These are phyloP conservation scores for Cyclanthera cordifolia DNA, from an alignment of 306 rosid genomes.

Conservation along the genomic window DNA sequence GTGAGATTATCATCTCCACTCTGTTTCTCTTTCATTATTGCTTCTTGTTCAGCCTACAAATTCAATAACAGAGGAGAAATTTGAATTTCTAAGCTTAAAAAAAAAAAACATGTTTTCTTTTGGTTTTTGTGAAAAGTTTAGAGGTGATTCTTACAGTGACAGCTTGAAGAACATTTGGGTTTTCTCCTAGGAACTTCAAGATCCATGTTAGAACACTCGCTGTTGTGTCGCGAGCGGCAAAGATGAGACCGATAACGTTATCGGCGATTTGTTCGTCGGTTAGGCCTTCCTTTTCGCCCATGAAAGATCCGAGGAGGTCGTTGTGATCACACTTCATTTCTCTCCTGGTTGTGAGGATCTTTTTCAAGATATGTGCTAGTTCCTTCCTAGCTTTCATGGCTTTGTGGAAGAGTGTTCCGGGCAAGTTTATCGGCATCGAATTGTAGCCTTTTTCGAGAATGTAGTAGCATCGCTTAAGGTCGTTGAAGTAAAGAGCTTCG, in stretches of 20 bases:
- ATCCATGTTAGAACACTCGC: conserved; percentile 95
- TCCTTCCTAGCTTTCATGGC: conserved; percentile 88
- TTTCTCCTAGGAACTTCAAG: conserved; percentile 73
- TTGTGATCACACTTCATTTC: conserved; percentile 33
- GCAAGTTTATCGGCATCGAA: conserved; percentile 85
- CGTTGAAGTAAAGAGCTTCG: conserved; percentile 55
- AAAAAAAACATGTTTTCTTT: neutral
- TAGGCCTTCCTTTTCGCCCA: conserved; percentile 71
- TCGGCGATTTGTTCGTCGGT: conserved; percentile 84
- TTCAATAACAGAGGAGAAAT: neutral
- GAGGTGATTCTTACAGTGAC: conserved; percentile 54
- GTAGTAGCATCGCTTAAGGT: conserved; percentile 72
- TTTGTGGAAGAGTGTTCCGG: conserved; percentile 74
- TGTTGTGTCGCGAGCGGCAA: conserved; percentile 94
- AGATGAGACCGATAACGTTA: conserved; percentile 81
- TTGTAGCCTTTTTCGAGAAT: conserved; percentile 78
- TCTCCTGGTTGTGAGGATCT: conserved; percentile 58
- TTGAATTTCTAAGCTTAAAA: neutral
- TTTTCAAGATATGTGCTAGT: conserved; percentile 60
- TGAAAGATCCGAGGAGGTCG: conserved; percentile 75
- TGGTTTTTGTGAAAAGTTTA: neutral
- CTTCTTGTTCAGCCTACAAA: conserved; percentile 67
- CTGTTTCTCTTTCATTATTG: conserved; percentile 38
- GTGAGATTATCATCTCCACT: conserved; percentile 36
- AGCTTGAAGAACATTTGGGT: conserved; percentile 62